Percentiles rank a stretch among this genome's conserved stretches.
Evolutionary conservation across 2,329 filamentous ascomycete species (phyloP).

Genomic region (Ophiostoma ips): DNA sequence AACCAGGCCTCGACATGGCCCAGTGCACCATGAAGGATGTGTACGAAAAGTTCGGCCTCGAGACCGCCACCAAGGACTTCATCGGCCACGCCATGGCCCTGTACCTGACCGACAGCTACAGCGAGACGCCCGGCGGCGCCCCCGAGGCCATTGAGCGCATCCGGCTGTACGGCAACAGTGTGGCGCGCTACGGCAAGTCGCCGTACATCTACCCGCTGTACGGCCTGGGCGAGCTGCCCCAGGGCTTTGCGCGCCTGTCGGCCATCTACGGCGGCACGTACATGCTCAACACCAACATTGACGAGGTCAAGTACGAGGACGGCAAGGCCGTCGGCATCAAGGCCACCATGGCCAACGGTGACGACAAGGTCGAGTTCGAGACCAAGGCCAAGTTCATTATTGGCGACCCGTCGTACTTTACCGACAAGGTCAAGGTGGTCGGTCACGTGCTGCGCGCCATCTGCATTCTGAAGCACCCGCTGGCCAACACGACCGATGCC

Average conservation of each 20-base stretch:
- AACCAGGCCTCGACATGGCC: conserved; percentile 61
- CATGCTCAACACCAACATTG: conserved; percentile 93
- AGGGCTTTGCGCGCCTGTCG: conserved; percentile 92
- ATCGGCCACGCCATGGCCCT: conserved; percentile 97
- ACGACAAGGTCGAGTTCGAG: conserved; percentile 79
- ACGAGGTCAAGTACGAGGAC: conserved; percentile 75
- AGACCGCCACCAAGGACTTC: conserved; percentile 81
- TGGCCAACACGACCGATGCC: conserved; percentile 74
- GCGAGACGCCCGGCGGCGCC: conserved; percentile 56
- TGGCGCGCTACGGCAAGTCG: conserved; percentile 93
- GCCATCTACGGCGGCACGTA: conserved; percentile 98
- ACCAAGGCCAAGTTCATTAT: conserved; percentile 95
- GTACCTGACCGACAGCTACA: conserved; percentile 81
- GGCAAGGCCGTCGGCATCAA: conserved; percentile 90
- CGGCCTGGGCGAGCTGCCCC: conserved; percentile 89
- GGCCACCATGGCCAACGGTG: conserved; percentile 84
- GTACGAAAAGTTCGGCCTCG: conserved; percentile 94
- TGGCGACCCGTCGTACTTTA: conserved; percentile 94
- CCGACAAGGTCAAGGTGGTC: conserved; percentile 70
- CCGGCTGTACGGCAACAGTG: conserved; percentile 91
- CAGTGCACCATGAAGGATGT: conserved; percentile 91
- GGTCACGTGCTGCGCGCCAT: conserved; percentile 92
- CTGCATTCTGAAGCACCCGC: conserved; percentile 90
- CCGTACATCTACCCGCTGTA: conserved; percentile 99
- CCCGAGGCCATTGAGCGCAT: conserved; percentile 85